Evolutionary conservation across 2,329 filamentous ascomycete species (phyloP), one percentile per base, ranked within the genome.

Genomic region (Blastomyces parvus): DNA sequence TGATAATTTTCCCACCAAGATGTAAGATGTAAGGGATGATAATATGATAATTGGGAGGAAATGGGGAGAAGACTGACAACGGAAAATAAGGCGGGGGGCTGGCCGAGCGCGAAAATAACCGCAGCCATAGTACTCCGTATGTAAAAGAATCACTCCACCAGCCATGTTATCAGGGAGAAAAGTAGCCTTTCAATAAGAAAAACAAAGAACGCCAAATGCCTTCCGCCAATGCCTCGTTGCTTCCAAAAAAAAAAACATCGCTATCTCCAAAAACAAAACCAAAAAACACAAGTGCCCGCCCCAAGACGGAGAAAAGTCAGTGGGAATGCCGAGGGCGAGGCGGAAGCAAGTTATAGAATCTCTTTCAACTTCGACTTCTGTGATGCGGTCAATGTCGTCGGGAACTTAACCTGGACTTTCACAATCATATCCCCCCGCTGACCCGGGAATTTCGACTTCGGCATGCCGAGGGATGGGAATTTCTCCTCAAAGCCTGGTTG

Each of bases 331-430:
- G 38, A 3, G 19, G 30, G n/a, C 19, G 6, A 44, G 8, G 36
- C 22, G n/a, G 60, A 38, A 30, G 11, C 27, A 55, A 59, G 40
- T 59, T 76, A 83, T 63, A 99, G 79, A 70, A 96, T 89, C 70
- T 92, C 88, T 77, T 83, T 89, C 67, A 99, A 77, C 73, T 88
- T 83, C 67, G 86, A 80, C 81, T 96, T 97, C 79, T 97, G 93
- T 4, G 83, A 79, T 8, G 83, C 63, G 3, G 90, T 93, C 76
- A 99, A 77, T 50, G 78, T 87, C 2, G 86, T 87, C 0, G 94
- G 94, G 80, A 96, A 97, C 73, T 90, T 92, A 75, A 99, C 92
- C 72, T 94, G 94, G 71, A 96, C 92, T 65, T 87, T 89, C 64
- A 99, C 83, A 64, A 97, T 79, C 68, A 99, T 90, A 73, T 96